phyloP scores from a whole-genome alignment of 2,329 filamentous ascomycete species.

The Aspergillus quadricinctus region DNA sequence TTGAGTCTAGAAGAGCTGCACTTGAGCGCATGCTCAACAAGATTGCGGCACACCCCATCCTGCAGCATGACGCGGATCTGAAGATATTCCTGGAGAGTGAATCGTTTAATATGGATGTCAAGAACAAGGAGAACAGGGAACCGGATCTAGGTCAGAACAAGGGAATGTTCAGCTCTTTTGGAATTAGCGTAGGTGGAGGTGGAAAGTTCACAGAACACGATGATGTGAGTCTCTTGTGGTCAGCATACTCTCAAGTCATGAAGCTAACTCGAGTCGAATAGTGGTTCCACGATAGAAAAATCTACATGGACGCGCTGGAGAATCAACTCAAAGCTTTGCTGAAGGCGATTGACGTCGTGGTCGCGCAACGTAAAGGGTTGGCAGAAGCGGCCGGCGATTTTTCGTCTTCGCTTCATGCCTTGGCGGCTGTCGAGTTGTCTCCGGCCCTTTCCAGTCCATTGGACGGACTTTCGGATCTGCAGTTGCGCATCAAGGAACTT shows the following conservation, averaged over 20 bases:
- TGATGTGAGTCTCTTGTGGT: slow-evolving; percentile 58
- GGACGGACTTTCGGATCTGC: slow-evolving; percentile 86
- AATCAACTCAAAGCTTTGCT: slow-evolving; percentile 84
- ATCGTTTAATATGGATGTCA: slow-evolving; percentile 90
- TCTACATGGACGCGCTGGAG: slow-evolving; percentile 92
- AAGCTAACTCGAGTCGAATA: slow-evolving; percentile 34
- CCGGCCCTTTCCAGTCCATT: slow-evolving; percentile 82
- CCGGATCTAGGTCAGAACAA: slow-evolving; percentile 85
- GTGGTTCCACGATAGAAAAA: slow-evolving; percentile 97
- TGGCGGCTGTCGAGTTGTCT: slow-evolving; percentile 89
- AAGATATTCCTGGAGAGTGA: slow-evolving; percentile 98
- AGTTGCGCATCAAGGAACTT: slow-evolving; percentile 88
- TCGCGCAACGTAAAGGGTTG: slow-evolving; percentile 85
- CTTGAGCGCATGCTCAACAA: slow-evolving; percentile 98
- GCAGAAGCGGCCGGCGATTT: slow-evolving; percentile 93
- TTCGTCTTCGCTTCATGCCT: slow-evolving; percentile 82
- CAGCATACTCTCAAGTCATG: not conserved
- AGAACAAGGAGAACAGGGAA: slow-evolving; percentile 93
- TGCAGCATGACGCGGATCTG: slow-evolving; percentile 89
- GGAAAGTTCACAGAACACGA: slow-evolving; percentile 96
- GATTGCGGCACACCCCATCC: slow-evolving; percentile 77
- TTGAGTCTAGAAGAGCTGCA: slow-evolving; percentile 84
- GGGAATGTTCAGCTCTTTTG: slow-evolving; percentile 82
- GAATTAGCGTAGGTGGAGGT: slow-evolving; percentile 69
- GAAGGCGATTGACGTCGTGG: slow-evolving; percentile 91